Evolutionary conservation across 106 monocot genomes (phyloP).

Genomic region (Dioscorea alata): DNA sequence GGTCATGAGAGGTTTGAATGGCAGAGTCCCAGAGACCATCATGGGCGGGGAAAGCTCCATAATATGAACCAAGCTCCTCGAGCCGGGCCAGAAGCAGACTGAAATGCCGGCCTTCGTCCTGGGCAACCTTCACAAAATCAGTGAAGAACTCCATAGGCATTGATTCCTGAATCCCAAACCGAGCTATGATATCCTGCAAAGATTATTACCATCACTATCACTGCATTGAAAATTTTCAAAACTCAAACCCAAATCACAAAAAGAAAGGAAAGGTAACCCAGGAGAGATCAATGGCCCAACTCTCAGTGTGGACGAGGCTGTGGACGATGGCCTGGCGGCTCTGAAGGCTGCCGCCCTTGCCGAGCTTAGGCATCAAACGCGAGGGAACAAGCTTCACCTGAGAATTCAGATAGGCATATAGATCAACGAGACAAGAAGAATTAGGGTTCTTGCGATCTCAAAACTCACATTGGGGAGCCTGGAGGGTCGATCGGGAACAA

Average conservation of each 20-base stretch:
- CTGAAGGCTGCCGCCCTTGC: constrained; percentile 75
- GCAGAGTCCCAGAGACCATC: constrained; percentile 96
- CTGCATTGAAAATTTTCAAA: no score
- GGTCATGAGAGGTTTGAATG: constrained; percentile 35
- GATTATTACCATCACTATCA: neutral
- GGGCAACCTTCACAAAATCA: constrained; percentile 71
- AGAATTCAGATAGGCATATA: no score
- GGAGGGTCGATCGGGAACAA: constrained; percentile 52
- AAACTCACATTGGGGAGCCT: constrained; percentile 27
- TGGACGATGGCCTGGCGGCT: constrained; percentile 83
- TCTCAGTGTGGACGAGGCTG: constrained; percentile 94
- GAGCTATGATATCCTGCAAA: constrained; percentile 74
- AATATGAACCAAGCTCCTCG: constrained; percentile 57
- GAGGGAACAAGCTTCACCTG: constrained; percentile 64
- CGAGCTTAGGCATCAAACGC: constrained; percentile 65
- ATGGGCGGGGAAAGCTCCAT: constrained; percentile 76
- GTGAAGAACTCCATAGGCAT: constrained; percentile 83
- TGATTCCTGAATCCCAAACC: constrained; percentile 47
- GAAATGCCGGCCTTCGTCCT: constrained; percentile 80
- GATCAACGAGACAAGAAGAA: no score
- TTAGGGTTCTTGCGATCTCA: neutral
- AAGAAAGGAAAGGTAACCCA: constrained; percentile 28
- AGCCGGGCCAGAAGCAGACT: constrained; percentile 51
- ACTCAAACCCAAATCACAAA: no score
- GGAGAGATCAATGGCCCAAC: constrained; percentile 95